These are phyloP conservation scores for Kuraishia hungarica DNA, from an alignment of 805 yeast genomes.

Conservation along the genomic window DNA sequence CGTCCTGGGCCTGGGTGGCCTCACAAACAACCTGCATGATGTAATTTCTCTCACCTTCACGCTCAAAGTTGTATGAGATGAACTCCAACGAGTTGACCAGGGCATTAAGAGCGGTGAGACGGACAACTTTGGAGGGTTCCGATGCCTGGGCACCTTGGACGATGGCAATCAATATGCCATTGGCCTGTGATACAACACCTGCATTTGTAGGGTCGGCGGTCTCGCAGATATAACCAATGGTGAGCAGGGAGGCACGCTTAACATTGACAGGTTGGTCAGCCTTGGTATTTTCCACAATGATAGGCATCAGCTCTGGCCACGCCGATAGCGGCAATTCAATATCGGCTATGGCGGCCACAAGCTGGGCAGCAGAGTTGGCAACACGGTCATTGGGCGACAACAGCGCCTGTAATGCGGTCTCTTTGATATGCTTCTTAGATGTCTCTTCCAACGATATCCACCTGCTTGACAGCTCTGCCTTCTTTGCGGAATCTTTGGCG, in stretches of 20 bases:
- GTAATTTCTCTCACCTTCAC: conserved; percentile 92
- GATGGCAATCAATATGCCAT: conserved; percentile 89
- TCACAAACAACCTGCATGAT: conserved; percentile 99
- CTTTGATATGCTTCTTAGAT: conserved; percentile 58
- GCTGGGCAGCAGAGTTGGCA: conserved; percentile 83
- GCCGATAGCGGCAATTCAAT: conserved; percentile 82
- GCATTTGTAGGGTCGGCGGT: conserved; percentile 78
- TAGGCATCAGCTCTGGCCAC: conserved; percentile 83
- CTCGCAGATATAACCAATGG: conserved; percentile 96
- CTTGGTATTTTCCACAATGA: conserved; percentile 80
- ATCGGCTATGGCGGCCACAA: conserved; percentile 95
- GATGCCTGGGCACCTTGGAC: conserved; percentile 90
- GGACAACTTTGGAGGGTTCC: conserved; percentile 67
- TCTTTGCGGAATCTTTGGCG: conserved; percentile 64
- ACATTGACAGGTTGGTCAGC: conserved; percentile 69
- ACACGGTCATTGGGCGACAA: conserved; percentile 65
- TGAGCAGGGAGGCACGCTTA: conserved; percentile 77
- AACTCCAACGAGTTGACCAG: conserved; percentile 86
- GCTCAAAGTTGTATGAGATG: conserved; percentile 78
- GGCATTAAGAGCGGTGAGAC: conserved; percentile 88
- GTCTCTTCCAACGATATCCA: conserved; percentile 60
- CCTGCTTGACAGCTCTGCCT: conserved; percentile 51
- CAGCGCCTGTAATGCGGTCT: conserved; percentile 53
- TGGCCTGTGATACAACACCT: conserved; percentile 73
- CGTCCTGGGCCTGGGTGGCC: conserved; percentile 85